phyloP scores from a whole-genome alignment of 2,329 filamentous ascomycete species.

The Fusarium sp. region DNA sequence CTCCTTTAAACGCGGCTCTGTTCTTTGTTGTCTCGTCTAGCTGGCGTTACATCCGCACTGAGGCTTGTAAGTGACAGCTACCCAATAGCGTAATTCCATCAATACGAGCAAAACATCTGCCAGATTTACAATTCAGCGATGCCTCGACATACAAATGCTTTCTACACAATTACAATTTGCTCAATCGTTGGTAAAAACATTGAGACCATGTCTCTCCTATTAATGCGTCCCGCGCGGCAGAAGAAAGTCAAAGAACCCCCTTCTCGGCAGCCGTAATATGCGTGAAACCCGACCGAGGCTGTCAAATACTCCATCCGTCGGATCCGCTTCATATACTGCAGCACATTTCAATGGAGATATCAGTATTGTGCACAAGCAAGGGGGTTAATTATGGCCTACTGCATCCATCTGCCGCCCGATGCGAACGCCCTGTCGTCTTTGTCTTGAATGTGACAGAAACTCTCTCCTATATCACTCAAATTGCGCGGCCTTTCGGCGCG shows the following conservation, averaged over 20 bases:
- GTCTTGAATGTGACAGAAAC: slow-evolving; percentile 10
- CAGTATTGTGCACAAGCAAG: background rate
- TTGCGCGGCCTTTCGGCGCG: slow-evolving; percentile 25
- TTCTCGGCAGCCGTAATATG: slow-evolving; percentile 12
- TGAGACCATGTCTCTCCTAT: background rate
- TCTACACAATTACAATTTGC: background rate
- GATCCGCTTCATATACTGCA: slow-evolving; percentile 17
- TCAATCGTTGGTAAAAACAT: background rate
- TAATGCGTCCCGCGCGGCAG: slow-evolving; percentile 6
- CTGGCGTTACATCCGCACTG: slow-evolving; percentile 23
- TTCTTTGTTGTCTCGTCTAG: slow-evolving; percentile 8
- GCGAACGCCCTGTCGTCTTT: slow-evolving; percentile 12
- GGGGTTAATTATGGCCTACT: background rate
- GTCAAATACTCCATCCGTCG: slow-evolving; percentile 17
- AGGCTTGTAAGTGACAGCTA: slow-evolving; percentile 41
- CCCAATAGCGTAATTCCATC: slow-evolving; percentile 26
- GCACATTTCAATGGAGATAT: background rate
- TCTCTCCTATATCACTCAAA: slow-evolving; percentile 6
- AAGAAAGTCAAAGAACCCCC: slow-evolving; percentile 1
- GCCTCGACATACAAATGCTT: background rate
- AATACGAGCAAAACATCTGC: slow-evolving; percentile 20
- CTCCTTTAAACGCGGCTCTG: slow-evolving; percentile 23
- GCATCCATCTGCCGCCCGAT: slow-evolving; percentile 20
- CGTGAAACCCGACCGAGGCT: slow-evolving; percentile 28
- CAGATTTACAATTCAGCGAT: slow-evolving; percentile 16